Evolutionary conservation across 331 rosid genomes (phyloP), one percentile per base, ranked within the genome.

Genomic region (Quercus phellos): DNA sequence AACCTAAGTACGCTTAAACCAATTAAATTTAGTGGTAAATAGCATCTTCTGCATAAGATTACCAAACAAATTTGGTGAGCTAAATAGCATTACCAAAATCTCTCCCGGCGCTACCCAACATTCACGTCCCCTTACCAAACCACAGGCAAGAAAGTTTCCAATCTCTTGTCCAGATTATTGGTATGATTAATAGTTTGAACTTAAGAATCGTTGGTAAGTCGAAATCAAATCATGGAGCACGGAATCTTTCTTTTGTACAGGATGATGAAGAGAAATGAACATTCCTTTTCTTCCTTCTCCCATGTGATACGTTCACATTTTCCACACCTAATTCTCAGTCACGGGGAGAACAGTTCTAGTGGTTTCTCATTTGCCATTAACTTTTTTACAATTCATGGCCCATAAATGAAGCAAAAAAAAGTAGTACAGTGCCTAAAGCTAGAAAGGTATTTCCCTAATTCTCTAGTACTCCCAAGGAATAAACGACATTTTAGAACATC

Each of bases 281-380:
- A 32, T 9, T 16, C 0, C 32, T 50, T 58, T 6, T 19, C 8
- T 19, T 50, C 18, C 1, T 7, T 11, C 8, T 43, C 21, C 18
- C 4, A 19, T 8, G 60, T 64, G 29, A 18, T 4, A 1, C 11
- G 35, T 27, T 29, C 13, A n/a, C 30, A 75, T 75, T 19, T 38
- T 55, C 9, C 17, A 63, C 73, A 19, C 43, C 46, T 29, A 61
- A 74, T 42, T 18, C 12, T 27, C 3, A 21, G 77, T 80, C 80
- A 80, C 84, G 80, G 80, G 67, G 9, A 19, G 73, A 80, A 80
- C 77, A 30, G 68, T 56, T 10, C 61, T 17, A 11, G 61, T 63
- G 26, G 43, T 26, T 13, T 29, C 32, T 27, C 51, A 66, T 32
- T 55, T 22, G 34, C 6, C 50, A 5, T 4, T 29, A 19, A 35